Conservation (phyloP, 2,329 filamentous ascomycete species). For the Verruconis gallopava region DNA sequence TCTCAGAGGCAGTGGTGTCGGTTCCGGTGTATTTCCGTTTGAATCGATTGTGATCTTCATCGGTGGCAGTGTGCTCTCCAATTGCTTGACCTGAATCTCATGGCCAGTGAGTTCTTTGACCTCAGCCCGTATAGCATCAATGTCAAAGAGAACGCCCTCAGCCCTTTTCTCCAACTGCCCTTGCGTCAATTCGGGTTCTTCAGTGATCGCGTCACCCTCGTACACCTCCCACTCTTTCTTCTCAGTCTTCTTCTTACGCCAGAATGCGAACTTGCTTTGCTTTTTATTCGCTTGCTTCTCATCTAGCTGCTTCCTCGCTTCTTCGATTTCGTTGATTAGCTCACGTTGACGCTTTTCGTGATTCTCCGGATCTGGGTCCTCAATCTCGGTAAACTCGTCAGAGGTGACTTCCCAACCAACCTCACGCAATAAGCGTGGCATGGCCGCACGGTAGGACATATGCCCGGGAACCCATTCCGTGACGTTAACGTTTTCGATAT, state of each 20-base stretch:
- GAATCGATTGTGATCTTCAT: conserved; percentile 10
- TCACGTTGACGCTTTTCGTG: conserved; percentile 79
- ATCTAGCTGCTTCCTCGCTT: conserved; percentile 77
- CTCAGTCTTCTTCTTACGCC: conserved; percentile 71
- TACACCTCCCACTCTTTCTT: conserved; percentile 94
- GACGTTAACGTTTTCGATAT: conserved; percentile 79
- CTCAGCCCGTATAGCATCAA: conserved; percentile 70
- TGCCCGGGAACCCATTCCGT: conserved; percentile 79
- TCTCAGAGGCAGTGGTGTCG: conserved; percentile 11
- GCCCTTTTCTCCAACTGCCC: conserved; percentile 18
- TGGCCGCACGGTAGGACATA: conserved; percentile 90
- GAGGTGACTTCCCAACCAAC: conserved; percentile 86
- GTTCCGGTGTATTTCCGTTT: not conserved
- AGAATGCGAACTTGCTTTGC: conserved; percentile 53
- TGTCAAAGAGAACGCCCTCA: conserved; percentile 67
- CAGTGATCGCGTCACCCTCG: conserved; percentile 48
- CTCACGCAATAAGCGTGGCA: conserved; percentile 75
- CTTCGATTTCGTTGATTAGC: conserved; percentile 92
- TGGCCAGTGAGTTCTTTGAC: conserved; percentile 65
- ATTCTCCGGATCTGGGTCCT: conserved; percentile 92
- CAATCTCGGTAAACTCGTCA: conserved; percentile 91
- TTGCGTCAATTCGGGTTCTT: conserved; percentile 22
- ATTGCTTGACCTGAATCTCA: conserved; percentile 56
- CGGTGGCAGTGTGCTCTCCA: conserved; percentile 28
- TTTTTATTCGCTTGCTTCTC: conserved; percentile 62